These are phyloP conservation scores for Oidium heveae DNA, from an alignment of 2,329 filamentous ascomycete species.

Conservation along the genomic window DNA sequence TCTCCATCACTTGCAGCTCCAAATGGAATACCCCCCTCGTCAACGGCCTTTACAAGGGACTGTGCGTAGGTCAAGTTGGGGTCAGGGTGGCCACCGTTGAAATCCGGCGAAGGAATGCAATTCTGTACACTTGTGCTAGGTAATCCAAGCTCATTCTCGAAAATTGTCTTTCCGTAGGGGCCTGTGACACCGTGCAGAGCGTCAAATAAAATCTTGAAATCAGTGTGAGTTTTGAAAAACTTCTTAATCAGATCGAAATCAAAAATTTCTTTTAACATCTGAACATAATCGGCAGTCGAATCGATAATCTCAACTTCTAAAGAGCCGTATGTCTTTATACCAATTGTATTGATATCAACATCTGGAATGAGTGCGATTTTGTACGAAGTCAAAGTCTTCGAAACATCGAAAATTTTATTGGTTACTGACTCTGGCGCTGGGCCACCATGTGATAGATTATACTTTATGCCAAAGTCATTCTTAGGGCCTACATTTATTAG, in stretches of 20 bases:
- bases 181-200: slow-evolving; percentile 86
- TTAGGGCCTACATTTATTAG: slow-evolving; percentile 38
- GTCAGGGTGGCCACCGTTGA: slow-evolving; percentile 90
- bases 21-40: slow-evolving; percentile 79
- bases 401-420: slow-evolving; percentile 88
- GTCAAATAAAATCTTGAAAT: slow-evolving; percentile 96
- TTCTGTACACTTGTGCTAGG: slow-evolving; percentile 61
- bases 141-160: slow-evolving; percentile 77
- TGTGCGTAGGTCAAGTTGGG: slow-evolving; percentile 95
- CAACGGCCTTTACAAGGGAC: slow-evolving; percentile 78
- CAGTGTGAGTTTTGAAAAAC: slow-evolving; percentile 64
- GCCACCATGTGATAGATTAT: slow-evolving; percentile 90
- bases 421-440: slow-evolving; percentile 90
- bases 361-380: slow-evolving; percentile 75
- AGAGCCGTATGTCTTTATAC: slow-evolving; percentile 57
- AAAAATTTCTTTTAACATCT: slow-evolving; percentile 96
- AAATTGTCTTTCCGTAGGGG: slow-evolving; percentile 83
- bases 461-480: slow-evolving; percentile 98
- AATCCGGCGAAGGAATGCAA: slow-evolving; percentile 78
- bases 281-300: slow-evolving; percentile 72
- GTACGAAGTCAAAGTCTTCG: slow-evolving; percentile 76
- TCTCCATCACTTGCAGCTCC: slow-evolving; percentile 92
- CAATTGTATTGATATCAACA: slow-evolving; percentile 61
- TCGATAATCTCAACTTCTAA: slow-evolving; percentile 92
- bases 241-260: slow-evolving; percentile 90